A percentile compares a stretch with the other conserved stretches of the same genome.
These are phyloP conservation scores for Isoetes taiwanensis DNA, from an alignment of 75 land plant genomes.

Conservation along the genomic window DNA sequence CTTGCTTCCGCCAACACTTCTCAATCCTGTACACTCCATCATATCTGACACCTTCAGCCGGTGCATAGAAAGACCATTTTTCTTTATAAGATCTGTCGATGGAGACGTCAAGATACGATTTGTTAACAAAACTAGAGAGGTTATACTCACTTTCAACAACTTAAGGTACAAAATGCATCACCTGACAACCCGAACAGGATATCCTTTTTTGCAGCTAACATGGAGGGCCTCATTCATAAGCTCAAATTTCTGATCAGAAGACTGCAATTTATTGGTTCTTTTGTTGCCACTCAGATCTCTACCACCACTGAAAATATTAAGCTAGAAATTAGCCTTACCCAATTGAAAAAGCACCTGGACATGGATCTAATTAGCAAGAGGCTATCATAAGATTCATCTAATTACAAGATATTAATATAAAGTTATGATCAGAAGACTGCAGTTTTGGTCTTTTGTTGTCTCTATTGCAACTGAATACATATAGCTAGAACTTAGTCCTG, in stretches of 20 bases:
- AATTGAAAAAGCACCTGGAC: too few species aligned
- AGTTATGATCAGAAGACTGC: too few species aligned
- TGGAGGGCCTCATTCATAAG: not conserved
- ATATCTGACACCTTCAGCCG: not conserved
- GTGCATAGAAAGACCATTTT: not conserved
- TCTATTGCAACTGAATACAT: not conserved
- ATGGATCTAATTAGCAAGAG: not conserved
- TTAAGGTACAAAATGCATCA: too few species aligned
- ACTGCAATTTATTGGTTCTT: not conserved
- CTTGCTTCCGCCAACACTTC: not conserved
- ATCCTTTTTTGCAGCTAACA: not conserved
- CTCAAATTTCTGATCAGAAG: not conserved
- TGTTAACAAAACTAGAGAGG: too few species aligned
- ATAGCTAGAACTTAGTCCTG: too few species aligned
- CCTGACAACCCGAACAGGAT: not conserved
- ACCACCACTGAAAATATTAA: not conserved
- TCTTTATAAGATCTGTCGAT: not conserved
- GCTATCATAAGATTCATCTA: not conserved
- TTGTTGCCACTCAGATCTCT: not conserved
- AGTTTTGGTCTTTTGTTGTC: too few species aligned
- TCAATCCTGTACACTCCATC: slow-evolving; percentile 7
- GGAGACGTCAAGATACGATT: too few species aligned
- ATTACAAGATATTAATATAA: not conserved
- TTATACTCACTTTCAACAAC: too few species aligned
- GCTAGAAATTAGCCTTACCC: too few species aligned